Conservation (phyloP, 208 protist genomes). For the Trichomonas tenax region DNA sequence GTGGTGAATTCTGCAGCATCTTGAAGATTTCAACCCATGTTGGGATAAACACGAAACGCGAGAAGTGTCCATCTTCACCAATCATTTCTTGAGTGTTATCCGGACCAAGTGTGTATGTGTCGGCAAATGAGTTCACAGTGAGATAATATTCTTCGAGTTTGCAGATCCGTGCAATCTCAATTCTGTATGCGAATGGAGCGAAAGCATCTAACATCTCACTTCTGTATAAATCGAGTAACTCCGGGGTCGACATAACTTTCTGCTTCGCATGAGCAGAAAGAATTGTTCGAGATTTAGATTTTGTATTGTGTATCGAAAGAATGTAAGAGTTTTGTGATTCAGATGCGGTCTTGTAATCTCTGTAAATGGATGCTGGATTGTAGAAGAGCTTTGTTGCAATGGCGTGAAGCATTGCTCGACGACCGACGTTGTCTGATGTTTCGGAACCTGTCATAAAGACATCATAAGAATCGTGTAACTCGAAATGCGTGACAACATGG, state of each 20-base stretch:
- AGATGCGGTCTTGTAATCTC: not conserved
- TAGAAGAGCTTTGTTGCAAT: not conserved
- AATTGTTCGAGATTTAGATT: not conserved
- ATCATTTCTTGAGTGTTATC: not conserved
- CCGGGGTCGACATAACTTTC: not conserved
- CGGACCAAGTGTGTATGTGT: not conserved
- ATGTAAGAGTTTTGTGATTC: not conserved
- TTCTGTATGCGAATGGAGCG: not conserved
- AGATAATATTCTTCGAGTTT: not conserved
- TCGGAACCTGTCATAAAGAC: not conserved
- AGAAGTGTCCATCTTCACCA: not conserved
- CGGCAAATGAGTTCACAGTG: not conserved
- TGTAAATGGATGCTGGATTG: not conserved
- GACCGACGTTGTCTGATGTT: not conserved
- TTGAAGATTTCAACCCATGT: not conserved
- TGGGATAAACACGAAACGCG: not conserved
- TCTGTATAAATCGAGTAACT: not conserved
- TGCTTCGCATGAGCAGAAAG: not conserved
- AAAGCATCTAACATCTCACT: not conserved
- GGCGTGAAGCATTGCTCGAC: not conserved
- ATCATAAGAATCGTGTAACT: not conserved
- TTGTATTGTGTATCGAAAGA: not conserved
- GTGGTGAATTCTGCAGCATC: not conserved
- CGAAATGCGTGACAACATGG: not conserved
- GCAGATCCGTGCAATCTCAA: not conserved